A percentile compares a stretch with the other conserved stretches of the same genome.
Evolutionary conservation across 2,329 filamentous ascomycete genomes (phyloP).

Genomic region (Mycogone perniciosa): DNA sequence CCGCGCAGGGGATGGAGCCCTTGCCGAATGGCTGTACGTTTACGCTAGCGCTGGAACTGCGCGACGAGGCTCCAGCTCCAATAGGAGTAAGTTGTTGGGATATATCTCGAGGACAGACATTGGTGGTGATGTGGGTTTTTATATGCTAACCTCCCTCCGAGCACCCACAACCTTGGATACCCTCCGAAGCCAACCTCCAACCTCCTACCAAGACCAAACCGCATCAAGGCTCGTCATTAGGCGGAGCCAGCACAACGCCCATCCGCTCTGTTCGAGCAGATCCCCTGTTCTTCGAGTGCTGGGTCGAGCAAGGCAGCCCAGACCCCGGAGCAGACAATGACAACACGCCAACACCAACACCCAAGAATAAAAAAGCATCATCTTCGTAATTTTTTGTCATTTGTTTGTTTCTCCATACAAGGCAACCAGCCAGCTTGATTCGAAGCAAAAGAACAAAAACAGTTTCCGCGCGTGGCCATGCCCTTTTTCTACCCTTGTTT

Average conservation of each 20-base stretch:
- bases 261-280: slow-evolving; percentile 51
- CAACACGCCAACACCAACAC: background rate
- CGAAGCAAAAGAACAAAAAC: background rate
- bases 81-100: slow-evolving; percentile 43
- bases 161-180: slow-evolving; percentile 57
- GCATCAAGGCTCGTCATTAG: slow-evolving; percentile 24
- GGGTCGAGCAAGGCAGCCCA: slow-evolving; percentile 43
- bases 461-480: background rate
- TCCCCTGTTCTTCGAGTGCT: slow-evolving; percentile 58
- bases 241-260: slow-evolving; percentile 39
- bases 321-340: background rate
- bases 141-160: slow-evolving; percentile 19
- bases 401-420: background rate
- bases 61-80: slow-evolving; percentile 51
- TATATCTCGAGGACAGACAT: too few species aligned
- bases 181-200: slow-evolving; percentile 44
- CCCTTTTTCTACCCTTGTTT: too few species aligned
- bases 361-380: background rate
- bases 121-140: background rate
- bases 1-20: slow-evolving; percentile 48
- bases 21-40: slow-evolving; percentile 64
- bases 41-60: slow-evolving; percentile 68
- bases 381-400: background rate
- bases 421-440: background rate
- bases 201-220: slow-evolving; percentile 26